Conservation (phyloP, 495 filamentous ascomycete species). For the Hypomontagnella monticulosa region DNA sequence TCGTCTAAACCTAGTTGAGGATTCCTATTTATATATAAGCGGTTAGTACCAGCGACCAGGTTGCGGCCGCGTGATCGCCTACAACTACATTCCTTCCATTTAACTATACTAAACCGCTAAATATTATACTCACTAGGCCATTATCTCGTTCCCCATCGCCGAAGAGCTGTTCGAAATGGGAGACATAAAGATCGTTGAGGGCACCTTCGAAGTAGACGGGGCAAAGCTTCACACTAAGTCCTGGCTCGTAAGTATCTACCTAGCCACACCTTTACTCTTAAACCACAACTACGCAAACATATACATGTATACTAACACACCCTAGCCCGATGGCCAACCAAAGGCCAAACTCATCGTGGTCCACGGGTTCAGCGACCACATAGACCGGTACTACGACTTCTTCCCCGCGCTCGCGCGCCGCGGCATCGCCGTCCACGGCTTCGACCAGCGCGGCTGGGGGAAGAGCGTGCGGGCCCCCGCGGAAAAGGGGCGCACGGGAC, state of each 20-base stretch:
- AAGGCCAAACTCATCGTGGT: slow-evolving; percentile 79
- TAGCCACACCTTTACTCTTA: not conserved
- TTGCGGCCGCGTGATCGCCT: not conserved
- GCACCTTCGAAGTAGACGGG: slow-evolving; percentile 65
- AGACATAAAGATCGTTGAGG: slow-evolving; percentile 53
- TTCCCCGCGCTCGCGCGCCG: slow-evolving; percentile 73
- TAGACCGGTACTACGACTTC: slow-evolving; percentile 75
- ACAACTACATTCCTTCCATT: not conserved
- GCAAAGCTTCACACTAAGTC: slow-evolving; percentile 80
- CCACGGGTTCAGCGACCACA: slow-evolving; percentile 91
- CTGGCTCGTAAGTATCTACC: slow-evolving; percentile 71
- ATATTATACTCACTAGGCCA: not conserved
- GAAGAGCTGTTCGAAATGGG: slow-evolving; percentile 50
- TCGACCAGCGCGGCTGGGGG: slow-evolving; percentile 83
- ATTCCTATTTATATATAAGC: too few species aligned
- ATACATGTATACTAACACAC: slow-evolving; percentile 10
- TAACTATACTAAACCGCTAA: not conserved
- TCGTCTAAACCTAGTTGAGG: not conserved
- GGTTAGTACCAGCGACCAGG: not conserved
- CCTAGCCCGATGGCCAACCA: slow-evolving; percentile 59
- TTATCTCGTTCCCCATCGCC: not conserved
- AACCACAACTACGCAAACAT: slow-evolving; percentile 7
- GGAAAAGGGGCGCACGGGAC: slow-evolving; percentile 74
- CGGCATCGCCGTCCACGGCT: slow-evolving; percentile 75
- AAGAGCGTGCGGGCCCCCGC: slow-evolving; percentile 55